A percentile compares a stretch with the other conserved stretches of the same genome.
These are phyloP conservation scores for Penicillium vulpinum DNA, from an alignment of 2,329 filamentous ascomycete species.

Conservation along the genomic window DNA sequence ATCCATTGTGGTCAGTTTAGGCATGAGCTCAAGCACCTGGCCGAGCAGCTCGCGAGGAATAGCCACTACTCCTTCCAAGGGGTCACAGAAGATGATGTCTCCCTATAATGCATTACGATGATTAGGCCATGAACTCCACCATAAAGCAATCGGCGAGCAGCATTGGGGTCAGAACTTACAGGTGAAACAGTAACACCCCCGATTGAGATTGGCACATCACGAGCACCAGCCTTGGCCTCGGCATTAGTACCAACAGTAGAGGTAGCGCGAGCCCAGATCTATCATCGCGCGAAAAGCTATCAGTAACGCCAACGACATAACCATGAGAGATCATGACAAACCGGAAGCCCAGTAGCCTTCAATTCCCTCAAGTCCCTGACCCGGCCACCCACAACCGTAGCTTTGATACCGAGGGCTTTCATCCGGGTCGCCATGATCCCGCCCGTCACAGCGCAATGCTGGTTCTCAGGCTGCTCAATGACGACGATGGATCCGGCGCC, in stretches of 20 bases:
- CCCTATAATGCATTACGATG: conserved; percentile 41
- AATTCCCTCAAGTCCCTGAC: conserved; percentile 67
- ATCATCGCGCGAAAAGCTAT: neutral
- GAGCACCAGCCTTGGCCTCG: conserved; percentile 44
- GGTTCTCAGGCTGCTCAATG: conserved; percentile 64
- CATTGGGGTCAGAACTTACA: conserved; percentile 29
- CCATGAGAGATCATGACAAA: conserved; percentile 31
- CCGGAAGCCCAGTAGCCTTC: conserved; percentile 56
- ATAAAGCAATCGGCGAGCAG: neutral
- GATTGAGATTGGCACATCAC: conserved; percentile 44
- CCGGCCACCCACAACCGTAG: conserved; percentile 66
- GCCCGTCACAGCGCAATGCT: conserved; percentile 71
- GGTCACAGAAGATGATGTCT: conserved; percentile 70
- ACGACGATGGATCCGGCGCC: conserved; percentile 63
- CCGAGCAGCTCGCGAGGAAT: conserved; percentile 64
- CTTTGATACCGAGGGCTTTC: conserved; percentile 60
- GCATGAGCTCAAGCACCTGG: conserved; percentile 62
- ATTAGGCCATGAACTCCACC: neutral
- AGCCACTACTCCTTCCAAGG: conserved; percentile 67
- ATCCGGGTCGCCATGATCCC: conserved; percentile 74
- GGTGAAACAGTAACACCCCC: conserved; percentile 45
- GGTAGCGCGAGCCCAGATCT: conserved; percentile 47
- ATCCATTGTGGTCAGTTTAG: conserved; percentile 55
- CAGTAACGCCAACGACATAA: conserved; percentile 2
- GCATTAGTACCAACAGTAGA: conserved; percentile 49